phyloP scores from a whole-genome alignment of 257 asterid species.

The Penstemon davidsonii region DNA sequence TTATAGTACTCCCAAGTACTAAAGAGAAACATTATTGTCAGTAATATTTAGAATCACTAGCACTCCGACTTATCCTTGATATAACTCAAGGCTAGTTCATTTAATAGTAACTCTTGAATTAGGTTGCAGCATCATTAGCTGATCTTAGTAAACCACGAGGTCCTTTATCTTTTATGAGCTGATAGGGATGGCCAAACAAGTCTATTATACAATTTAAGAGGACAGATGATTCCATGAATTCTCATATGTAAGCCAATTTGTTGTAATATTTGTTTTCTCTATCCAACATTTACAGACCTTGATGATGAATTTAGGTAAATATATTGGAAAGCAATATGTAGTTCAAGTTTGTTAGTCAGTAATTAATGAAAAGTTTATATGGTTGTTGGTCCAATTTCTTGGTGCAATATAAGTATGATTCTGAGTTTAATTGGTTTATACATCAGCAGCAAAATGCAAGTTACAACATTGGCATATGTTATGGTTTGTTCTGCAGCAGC shows the following conservation, averaged over 20 bases:
- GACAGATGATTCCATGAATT: slow-evolving; percentile 12
- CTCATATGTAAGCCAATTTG: neutral
- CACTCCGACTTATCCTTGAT: neutral
- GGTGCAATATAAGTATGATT: neutral
- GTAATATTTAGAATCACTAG: slow-evolving; percentile 1
- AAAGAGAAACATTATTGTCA: neutral
- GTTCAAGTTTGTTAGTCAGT: neutral
- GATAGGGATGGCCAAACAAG: neutral
- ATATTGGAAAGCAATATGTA: neutral
- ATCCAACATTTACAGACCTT: neutral
- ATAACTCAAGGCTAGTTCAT: neutral
- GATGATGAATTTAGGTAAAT: neutral
- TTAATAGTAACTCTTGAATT: neutral
- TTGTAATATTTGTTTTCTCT: neutral
- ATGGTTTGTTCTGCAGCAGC: too few species aligned
- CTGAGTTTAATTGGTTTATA: too few species aligned
- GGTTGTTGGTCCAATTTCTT: neutral
- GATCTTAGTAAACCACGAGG: neutral
- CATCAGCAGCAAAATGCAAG: too few species aligned
- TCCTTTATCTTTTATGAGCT: neutral
- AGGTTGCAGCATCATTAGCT: slow-evolving; percentile 1
- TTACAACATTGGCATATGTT: too few species aligned
- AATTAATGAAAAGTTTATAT: neutral
- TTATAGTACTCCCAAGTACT: neutral
- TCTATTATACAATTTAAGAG: neutral